Evolutionary conservation across 192 early-diverging fungal genomes (phyloP), one percentile per base, ranked within the genome.

Genomic region (Spinellus fusiger): DNA sequence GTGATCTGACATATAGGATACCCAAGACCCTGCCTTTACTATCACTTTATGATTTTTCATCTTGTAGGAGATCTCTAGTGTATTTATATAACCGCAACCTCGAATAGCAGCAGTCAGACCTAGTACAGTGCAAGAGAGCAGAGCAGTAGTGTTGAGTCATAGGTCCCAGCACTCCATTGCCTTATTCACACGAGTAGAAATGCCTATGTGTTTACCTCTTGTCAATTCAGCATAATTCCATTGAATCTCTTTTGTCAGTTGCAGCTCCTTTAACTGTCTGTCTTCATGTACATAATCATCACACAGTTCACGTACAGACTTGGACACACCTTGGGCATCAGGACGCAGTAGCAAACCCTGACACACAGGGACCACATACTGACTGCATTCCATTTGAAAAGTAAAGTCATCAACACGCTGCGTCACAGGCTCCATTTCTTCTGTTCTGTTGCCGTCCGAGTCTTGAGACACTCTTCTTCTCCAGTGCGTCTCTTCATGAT

Each of bases 181-280:
- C 34, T 23, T 20, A 18, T 51, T 29, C 4, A 6, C 18, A 44
- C 3, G 1, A 44, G 18, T 44, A 44, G 10, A 44, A 12, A 44
- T 5, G 1, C 18, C 40, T 44, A 4, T 32, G 4, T 33, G 25
- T 44, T 20, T 59, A 73, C 66, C 72, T 64, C 28, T 34, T 12
- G 66, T 66, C 6, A 80, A 35, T 26, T 66, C 55, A 31, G 35
- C 38, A 37, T 59, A 80, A 53, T 77, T 64, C 78, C 78, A 80
- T 9, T 68, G n/a, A 13, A 80, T 56, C 18, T 65, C 62, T 46
- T 80, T 80, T 51, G 56, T 53, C 23, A 77, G 20, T 29, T 64
- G 65, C 13, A 80, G 51, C 50, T 80, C 75, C 56, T 80, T 80
- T 7, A 73, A 55, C 0, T 47, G n/a, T 18, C 49, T 61, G 3